Evolutionary conservation across 441 rosid species (phyloP), one percentile per base, ranked within the genome.

Genomic region (Metrosideros polymorpha): DNA sequence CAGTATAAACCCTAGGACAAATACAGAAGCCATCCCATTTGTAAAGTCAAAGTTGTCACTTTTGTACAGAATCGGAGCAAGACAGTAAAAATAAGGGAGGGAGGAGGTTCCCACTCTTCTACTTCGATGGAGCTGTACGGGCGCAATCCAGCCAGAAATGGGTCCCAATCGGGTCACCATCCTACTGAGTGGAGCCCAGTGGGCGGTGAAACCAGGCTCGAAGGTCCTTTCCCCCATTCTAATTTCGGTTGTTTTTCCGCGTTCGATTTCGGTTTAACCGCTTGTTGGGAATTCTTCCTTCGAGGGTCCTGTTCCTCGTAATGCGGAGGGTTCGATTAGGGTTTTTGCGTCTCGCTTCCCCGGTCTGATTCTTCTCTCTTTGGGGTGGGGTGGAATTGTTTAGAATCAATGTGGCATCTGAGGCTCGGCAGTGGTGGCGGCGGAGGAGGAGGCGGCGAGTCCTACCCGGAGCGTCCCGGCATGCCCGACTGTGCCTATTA

Each of bases 371-470:
- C 29, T 75, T 42, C n/a, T 75, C 42, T 6, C 6, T 10, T 75
- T 6, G 35, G 54, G 82, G 55, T 57, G 82, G 75, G 75, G 6
- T 57, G 86, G 85, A 54, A 75, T 84, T 77, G 57, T 76, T 90
- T 91, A 97, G 98, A 96, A 83, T 94, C 98, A n/a, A 95, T 94
- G 97, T 93, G 97, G 99, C 92, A 91, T 89, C 91, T 94, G 89
- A 92, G 94, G 57, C 86, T 94, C 84, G 89, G 90, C 76, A 79
- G 90, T 71, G 76, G 59, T 1, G 24, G 71, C 2, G 71, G 71
- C 5, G 66, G 35, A 6, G 9, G 71, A 5, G 43, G 76, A 2
- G 84, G 57, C 5, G 79, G 88, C 29, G 92, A 93, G 82, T 86
- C 94, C 30, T 97, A 95, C 91, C 99, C 99, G 29, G 97, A 94